These are phyloP conservation scores for Fusarium sp. DNA, from an alignment of 2,329 filamentous ascomycete species.

Conservation along the genomic window DNA sequence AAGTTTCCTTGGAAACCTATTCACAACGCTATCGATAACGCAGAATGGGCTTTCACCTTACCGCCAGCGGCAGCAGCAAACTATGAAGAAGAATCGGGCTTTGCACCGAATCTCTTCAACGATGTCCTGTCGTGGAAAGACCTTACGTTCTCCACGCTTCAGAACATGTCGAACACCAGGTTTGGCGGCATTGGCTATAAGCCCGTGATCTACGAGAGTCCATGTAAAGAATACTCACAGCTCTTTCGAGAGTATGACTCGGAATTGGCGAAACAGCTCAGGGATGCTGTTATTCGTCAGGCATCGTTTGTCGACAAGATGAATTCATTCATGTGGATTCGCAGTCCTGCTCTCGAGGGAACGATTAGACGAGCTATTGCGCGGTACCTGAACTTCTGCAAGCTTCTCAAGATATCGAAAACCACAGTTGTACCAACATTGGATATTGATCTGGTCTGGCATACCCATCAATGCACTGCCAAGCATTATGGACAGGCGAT, in stretches of 20 bases:
- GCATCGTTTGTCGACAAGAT: constrained; percentile 54
- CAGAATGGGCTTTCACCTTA: constrained; percentile 21
- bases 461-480: constrained; percentile 53
- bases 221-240: neutral
- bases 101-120: neutral
- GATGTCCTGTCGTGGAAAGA: neutral
- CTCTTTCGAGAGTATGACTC: neutral
- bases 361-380: constrained; percentile 48
- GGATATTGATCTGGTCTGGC: constrained; percentile 56
- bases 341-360: constrained; percentile 47
- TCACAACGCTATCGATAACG: constrained; percentile 23
- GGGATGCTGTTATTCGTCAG: constrained; percentile 50
- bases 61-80: neutral
- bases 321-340: constrained; percentile 51
- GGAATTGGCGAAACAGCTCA: constrained; percentile 20
- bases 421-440: constrained; percentile 52
- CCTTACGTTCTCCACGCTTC: accelerated
- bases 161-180: accelerated
- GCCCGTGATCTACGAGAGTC: accelerated
- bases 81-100: neutral
- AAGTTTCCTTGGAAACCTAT: constrained; percentile 35
- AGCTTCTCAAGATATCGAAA: constrained; percentile 41
- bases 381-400: constrained; percentile 53
- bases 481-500: constrained; percentile 39
- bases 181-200: neutral